phyloP scores from a whole-genome alignment of 257 asterid genomes.

The Galeopsis tetrahit region DNA sequence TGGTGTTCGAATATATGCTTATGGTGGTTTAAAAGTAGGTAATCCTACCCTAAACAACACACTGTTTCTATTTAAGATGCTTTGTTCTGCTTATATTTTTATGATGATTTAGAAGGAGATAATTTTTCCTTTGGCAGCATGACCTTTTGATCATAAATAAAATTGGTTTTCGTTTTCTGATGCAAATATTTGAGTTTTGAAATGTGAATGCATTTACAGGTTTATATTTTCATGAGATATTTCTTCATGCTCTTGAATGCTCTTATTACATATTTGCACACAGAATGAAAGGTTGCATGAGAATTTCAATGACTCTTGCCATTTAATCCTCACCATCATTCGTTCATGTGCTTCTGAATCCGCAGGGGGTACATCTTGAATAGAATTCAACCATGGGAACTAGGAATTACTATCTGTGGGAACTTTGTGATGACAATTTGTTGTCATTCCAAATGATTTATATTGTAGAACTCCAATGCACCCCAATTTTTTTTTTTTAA shows the following conservation, averaged over 20 bases:
- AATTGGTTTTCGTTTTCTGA: neutral
- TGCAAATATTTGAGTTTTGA: constrained; percentile 17
- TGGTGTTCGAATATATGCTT: constrained; percentile 79
- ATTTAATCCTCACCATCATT: neutral
- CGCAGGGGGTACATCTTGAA: neutral
- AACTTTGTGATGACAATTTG: neutral
- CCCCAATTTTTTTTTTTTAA: neutral
- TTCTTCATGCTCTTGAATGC: constrained; percentile 6
- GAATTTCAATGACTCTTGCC: neutral
- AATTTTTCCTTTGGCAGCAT: constrained; percentile 27
- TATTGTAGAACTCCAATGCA: neutral
- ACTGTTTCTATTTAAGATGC: constrained; percentile 27
- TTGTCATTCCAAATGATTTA: neutral
- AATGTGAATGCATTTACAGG: constrained; percentile 22
- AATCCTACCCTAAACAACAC: constrained; percentile 26
- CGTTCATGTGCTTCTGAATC: constrained; percentile 9
- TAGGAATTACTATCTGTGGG: neutral
- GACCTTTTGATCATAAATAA: constrained; percentile 16
- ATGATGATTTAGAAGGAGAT: constrained; percentile 78
- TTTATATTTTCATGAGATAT: constrained; percentile 22
- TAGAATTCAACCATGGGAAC: neutral
- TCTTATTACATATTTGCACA: constrained; percentile 6
- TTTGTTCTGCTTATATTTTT: constrained; percentile 23
- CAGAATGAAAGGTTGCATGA: constrained; percentile 5
- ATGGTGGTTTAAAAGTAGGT: constrained; percentile 99